Percentiles rank a stretch among this genome's conserved stretches.
These are phyloP conservation scores for Eleusine coracana DNA, from an alignment of 176 grass and related monocot genomes.

Conservation along the genomic window DNA sequence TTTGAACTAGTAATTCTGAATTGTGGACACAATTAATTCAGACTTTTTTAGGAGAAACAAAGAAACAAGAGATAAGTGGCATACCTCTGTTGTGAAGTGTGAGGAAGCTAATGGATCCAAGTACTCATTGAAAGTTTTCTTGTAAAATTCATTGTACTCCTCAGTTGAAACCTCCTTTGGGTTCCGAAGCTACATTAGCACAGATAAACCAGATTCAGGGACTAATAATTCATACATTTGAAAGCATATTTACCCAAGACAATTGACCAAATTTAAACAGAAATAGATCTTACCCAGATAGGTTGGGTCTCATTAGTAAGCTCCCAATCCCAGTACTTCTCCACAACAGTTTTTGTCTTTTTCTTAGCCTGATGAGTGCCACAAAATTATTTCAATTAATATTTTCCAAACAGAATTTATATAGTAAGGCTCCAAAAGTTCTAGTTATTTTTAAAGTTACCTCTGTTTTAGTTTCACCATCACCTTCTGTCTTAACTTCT, in stretches of 20 bases:
- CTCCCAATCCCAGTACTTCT: constrained; percentile 99
- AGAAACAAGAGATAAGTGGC: constrained; percentile 4
- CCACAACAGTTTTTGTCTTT: constrained; percentile 88
- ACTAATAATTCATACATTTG: neutral
- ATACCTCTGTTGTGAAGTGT: constrained; percentile 97
- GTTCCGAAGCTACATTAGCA: constrained; percentile 64
- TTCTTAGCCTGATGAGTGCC: constrained; percentile 61
- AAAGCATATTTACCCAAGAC: neutral
- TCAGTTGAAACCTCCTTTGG: constrained; percentile 85
- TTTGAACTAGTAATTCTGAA: neutral
- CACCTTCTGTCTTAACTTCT: constrained; percentile 72
- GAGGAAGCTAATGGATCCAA: constrained; percentile 82
- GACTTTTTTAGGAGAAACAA: neutral
- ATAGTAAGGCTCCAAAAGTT: neutral
- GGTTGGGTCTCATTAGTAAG: constrained; percentile 96
- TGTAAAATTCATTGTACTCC: constrained; percentile 98
- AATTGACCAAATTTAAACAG: constrained; percentile 14
- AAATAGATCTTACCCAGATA: constrained; percentile 73
- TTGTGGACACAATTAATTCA: neutral
- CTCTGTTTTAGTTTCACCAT: constrained; percentile 64
- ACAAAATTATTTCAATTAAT: neutral
- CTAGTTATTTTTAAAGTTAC: constrained; percentile 40
- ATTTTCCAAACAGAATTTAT: constrained; percentile 22
- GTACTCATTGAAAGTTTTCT: constrained; percentile 95
- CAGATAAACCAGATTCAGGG: neutral